Evolutionary conservation across 2,329 filamentous ascomycete genomes (phyloP), one percentile per base, ranked within the genome.

Genomic region (Ilyonectria mors-panacis): DNA sequence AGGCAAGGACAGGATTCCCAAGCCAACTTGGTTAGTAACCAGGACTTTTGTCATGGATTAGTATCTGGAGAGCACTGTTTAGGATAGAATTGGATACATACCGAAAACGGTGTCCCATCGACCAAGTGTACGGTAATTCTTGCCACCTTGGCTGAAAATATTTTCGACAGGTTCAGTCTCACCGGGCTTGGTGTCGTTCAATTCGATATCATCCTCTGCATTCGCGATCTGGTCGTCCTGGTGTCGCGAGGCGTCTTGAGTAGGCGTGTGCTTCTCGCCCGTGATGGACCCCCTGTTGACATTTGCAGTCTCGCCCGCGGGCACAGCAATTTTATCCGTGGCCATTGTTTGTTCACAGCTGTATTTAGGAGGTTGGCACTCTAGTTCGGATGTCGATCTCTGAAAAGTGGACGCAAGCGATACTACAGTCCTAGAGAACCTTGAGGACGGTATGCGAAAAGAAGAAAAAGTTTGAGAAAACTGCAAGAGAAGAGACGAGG

Each of bases 1-100:
- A 0, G 91, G 91, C 68, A 93, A 91, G 0, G 89, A 91, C 85
- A 93, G 90, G 77, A 79, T 78, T 1, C 77, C 77, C 0, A 78
- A 71, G 12, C 73, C 76, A 50, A 78, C 72, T 47, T 78, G 75
- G 65, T 77, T 77, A 9, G 75, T 77, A 39, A 77, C 65, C 1
- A 77, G 67, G 37, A 77, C 73, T 39, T 17, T 13, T 17, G 39
- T 42, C 8, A 39, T 6, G 15, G 9, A 8, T 42, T 42, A 42
- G 39, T 8, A 42, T n/a, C 6, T 6, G 15, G n/a, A 19, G 5
- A n/a, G 15, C n/a, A n/a, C 5, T 3, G 6, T 7, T 42, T 3
- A 17, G 17, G 15, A n/a, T 42, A 1, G 39, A n/a, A 6, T 2
- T 6, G 8, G 39, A n/a, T 4, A 42, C 39, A 19, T 42, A 42